Evolutionary conservation across 192 early-diverging fungal species (phyloP).

Genomic region (Podila minutissima): DNA sequence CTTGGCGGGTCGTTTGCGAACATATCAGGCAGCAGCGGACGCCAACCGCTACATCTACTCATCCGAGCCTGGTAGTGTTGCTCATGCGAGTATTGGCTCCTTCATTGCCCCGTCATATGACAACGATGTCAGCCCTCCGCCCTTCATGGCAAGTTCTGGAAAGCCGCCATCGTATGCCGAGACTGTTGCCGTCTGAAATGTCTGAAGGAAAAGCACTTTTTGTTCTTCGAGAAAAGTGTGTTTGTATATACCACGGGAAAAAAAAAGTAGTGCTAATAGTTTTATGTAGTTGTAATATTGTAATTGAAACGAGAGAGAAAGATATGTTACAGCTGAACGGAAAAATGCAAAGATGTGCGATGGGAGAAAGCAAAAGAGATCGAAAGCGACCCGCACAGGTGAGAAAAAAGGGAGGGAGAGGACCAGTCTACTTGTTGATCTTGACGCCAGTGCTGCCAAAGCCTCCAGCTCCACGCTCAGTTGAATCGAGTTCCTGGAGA

Average conservation of each 20-base stretch:
- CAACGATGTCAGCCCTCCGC: conserved; percentile 37
- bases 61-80: background rate
- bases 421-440: background rate
- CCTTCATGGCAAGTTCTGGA: conserved; percentile 17
- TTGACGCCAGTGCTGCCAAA: conserved; percentile 77
- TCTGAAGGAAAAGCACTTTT: too few relatives aligned
- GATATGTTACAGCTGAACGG: too few relatives aligned
- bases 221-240: too few relatives aligned
- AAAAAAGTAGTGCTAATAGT: too few relatives aligned
- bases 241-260: too few relatives aligned
- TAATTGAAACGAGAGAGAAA: too few relatives aligned
- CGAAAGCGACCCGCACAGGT: too few relatives aligned
- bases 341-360: too few relatives aligned
- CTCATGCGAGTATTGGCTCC: conserved; percentile 1
- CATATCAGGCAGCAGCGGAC: conserved; percentile 15
- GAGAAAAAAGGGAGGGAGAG: background rate
- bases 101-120: conserved; percentile 31
- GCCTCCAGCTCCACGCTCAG: conserved; percentile 70
- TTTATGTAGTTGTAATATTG: too few relatives aligned
- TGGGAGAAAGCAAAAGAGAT: too few relatives aligned
- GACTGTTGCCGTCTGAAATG: background rate
- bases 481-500: conserved; percentile 56
- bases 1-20: conserved; percentile 16
- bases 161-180: conserved; percentile 33
- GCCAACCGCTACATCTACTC: conserved; percentile 8